phyloP scores from a whole-genome alignment of 805 yeast genomes.

The Candida silvatica region DNA sequence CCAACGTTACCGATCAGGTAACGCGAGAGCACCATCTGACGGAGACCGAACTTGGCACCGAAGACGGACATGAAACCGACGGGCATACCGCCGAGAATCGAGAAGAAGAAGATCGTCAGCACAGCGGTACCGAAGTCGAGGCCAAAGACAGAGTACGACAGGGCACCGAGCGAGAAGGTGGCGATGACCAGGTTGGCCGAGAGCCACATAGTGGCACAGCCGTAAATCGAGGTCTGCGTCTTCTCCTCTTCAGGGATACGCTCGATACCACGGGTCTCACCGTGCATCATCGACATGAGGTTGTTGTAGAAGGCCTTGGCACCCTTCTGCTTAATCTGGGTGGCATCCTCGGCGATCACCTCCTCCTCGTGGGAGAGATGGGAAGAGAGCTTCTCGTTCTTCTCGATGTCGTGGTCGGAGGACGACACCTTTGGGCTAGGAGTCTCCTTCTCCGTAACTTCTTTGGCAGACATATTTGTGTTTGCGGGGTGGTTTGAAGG shows the following conservation, averaged over 20 bases:
- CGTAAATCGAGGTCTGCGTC: conserved; percentile 52
- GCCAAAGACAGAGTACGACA: conserved; percentile 52
- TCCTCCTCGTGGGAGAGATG: not conserved
- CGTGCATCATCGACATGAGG: conserved; percentile 25
- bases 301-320: conserved; percentile 11
- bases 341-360: not conserved
- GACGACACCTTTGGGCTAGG: too few species aligned
- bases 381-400: not conserved
- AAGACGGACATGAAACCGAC: conserved; percentile 79
- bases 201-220: conserved; percentile 84
- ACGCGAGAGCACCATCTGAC: conserved; percentile 81
- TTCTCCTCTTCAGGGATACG: conserved; percentile 74
- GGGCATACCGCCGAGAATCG: conserved; percentile 60
- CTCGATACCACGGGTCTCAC: conserved; percentile 73
- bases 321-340: not conserved
- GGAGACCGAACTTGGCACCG: conserved; percentile 77
- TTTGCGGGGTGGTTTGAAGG: too few species aligned
- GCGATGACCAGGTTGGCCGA: conserved; percentile 87
- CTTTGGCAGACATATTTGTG: too few species aligned
- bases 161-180: conserved; percentile 68
- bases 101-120: conserved; percentile 63
- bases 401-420: not conserved
- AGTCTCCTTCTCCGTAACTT: too few species aligned
- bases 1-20: conserved; percentile 69
- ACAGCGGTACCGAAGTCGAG: conserved; percentile 69